Evolutionary conservation across 305 asterid species (phyloP).

Genomic region (Fraxinus xanthoxyloides): DNA sequence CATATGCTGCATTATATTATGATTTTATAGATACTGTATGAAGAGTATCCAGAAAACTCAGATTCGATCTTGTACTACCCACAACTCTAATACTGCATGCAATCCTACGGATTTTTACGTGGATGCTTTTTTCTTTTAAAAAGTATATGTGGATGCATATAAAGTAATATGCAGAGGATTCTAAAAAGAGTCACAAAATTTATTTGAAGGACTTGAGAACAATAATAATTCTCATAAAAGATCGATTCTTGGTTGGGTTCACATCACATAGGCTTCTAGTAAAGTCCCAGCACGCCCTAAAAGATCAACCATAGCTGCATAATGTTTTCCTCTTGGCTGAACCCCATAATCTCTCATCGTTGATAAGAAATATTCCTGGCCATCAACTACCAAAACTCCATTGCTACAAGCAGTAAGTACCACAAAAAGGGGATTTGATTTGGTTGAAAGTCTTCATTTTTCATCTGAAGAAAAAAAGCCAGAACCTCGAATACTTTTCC

Average conservation of each 20-base stretch:
- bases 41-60: not conserved
- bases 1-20: not conserved
- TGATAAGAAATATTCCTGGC: slow-evolving; percentile 63
- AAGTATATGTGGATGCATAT: not conserved
- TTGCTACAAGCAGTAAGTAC: slow-evolving; percentile 88
- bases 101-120: not conserved
- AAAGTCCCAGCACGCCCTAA: slow-evolving; percentile 81
- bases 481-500: slow-evolving; percentile 67
- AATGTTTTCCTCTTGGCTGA: slow-evolving; percentile 69
- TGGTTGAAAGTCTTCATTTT: slow-evolving; percentile 71
- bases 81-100: not conserved
- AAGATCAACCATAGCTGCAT: slow-evolving; percentile 77
- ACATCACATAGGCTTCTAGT: slow-evolving; percentile 54
- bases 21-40: not conserved
- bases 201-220: not conserved
- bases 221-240: not conserved
- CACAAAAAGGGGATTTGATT: slow-evolving; percentile 78
- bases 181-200: not conserved
- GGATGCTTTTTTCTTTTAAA: not conserved
- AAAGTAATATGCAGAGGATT: not conserved
- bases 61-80: not conserved
- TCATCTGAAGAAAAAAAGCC: slow-evolving; percentile 58
- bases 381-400: slow-evolving; percentile 73
- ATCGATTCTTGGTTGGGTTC: too few species aligned
- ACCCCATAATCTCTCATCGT: slow-evolving; percentile 70